A percentile compares a stretch with the other conserved stretches of the same genome.
Evolutionary conservation across 192 early-diverging fungal species (phyloP).

Genomic region (Umbelopsis ramanniana): DNA sequence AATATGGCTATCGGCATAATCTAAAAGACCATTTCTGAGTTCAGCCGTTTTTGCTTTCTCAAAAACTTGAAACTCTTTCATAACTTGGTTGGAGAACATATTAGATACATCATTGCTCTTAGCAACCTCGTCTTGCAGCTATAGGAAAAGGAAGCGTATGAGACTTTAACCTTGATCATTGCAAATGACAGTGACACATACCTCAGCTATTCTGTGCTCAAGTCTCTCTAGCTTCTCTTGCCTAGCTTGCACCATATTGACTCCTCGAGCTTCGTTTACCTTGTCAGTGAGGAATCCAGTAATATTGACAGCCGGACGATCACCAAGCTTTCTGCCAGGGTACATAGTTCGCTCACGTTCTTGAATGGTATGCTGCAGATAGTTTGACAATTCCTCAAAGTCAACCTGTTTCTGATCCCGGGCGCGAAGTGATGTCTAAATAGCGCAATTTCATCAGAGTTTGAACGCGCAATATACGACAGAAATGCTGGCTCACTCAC

Average conservation of each 20-base stretch:
- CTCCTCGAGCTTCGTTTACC: conserved; percentile 85
- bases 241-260: conserved; percentile 80
- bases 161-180: background rate
- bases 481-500: conserved; percentile 36
- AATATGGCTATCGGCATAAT: conserved; percentile 80
- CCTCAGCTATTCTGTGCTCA: conserved; percentile 71
- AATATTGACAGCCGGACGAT: conserved; percentile 50
- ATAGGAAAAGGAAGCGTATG: conserved; percentile 25
- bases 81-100: conserved; percentile 77
- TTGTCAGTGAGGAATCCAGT: conserved; percentile 86
- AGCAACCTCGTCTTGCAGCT: conserved; percentile 87
- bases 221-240: conserved; percentile 82
- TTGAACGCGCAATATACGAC: conserved; percentile 28
- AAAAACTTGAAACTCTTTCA: conserved; percentile 87
- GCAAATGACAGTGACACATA: conserved; percentile 29
- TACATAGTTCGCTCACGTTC: conserved; percentile 77
- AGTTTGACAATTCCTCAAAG: conserved; percentile 85
- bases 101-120: conserved; percentile 70
- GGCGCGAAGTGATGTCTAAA: conserved; percentile 69
- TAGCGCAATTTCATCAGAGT: conserved; percentile 32
- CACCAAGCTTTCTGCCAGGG: conserved; percentile 63
- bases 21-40: conserved; percentile 74
- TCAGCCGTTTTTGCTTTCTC: conserved; percentile 79
- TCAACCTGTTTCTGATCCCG: conserved; percentile 97
- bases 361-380: conserved; percentile 67